Percentiles rank a stretch among this genome's conserved stretches.
Conservation (phyloP, 306 rosid genomes). For the Malus sylvestris region DNA sequence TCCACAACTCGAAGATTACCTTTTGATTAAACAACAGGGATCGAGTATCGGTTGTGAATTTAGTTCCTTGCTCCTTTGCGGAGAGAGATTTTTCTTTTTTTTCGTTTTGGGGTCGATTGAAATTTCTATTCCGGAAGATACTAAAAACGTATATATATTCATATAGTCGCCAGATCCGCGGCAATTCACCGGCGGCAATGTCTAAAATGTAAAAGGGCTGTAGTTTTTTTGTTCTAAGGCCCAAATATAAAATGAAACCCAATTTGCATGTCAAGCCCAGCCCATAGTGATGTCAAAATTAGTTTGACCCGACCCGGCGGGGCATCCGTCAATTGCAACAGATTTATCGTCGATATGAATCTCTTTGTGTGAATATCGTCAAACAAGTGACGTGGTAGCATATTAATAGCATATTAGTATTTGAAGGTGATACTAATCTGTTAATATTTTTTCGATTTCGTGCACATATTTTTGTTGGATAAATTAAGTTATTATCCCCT, state of each 20-base stretch:
- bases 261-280: not conserved
- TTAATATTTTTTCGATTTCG: too few species aligned
- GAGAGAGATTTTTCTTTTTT: not conserved
- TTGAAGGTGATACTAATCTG: too few species aligned
- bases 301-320: too few species aligned
- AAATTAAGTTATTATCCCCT: too few species aligned
- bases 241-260: not conserved
- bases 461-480: too few species aligned
- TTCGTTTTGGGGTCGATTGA: not conserved
- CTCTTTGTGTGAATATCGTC: too few species aligned
- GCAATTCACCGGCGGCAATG: not conserved
- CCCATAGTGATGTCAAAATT: not conserved
- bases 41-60: not conserved
- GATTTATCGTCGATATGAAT: too few species aligned
- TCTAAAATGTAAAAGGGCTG: not conserved
- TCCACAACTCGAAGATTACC: not conserved
- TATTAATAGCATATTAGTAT: too few species aligned
- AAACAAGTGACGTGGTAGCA: too few species aligned
- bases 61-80: not conserved
- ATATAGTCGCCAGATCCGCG: not conserved
- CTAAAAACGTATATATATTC: not conserved
- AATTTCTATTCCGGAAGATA: not conserved
- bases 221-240: not conserved
- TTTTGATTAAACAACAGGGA: not conserved
- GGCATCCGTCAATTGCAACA: too few species aligned